Base-by-base conservation (phyloP, 768 basidiomycete species). In the Hygrocybe punicea region DNA sequence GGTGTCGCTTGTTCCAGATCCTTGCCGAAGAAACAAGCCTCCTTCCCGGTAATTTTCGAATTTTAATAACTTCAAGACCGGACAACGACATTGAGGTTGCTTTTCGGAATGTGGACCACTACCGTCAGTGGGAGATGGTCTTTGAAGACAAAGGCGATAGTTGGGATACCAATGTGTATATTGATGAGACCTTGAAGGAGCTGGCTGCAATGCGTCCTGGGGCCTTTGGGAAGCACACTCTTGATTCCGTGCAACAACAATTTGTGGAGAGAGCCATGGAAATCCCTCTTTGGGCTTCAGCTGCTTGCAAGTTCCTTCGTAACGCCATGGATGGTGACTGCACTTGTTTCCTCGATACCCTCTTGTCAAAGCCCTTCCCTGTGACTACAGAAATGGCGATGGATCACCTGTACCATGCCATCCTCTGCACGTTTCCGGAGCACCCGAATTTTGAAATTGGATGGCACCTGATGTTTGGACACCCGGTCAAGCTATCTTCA, bases 61-160 rank as follows among this genome's bases (percentile, higher is more conserved):
- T 73, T 46, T 35, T 71, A 17, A 49, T 73, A 53, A 73, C 72
- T 6, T 50, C 65, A 11, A 65, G 69, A 9, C 67, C 66, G 10
- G 67, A 68, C 40, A 33, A 45, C 2, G 69, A 67, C 39, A 62
- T 72, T 21, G 21, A 17, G 21, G 44, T 19, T 17, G 44, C 44
- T 9, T 45, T 45, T 45, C 8, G 14, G 21, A 9, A 11, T 19
- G 44, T 17, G 8, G 44, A 45, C 7, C 8, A 8, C 21, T 7
- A 19, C 8, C 14, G 8, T 6, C 21, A 19, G 44, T 19, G 44
- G 7, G 17, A 8, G 9, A 17, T 45, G 9, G 44, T 16, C 21
- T 45, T 16, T 17, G 44, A 45, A 9, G 36, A 37, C 44, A 45
- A 45, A 11, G 9, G 8, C 7, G 44, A 45, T 19, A 45, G 14